Conservation (phyloP, 495 filamentous ascomycete species). For the Neurospora sp. region DNA sequence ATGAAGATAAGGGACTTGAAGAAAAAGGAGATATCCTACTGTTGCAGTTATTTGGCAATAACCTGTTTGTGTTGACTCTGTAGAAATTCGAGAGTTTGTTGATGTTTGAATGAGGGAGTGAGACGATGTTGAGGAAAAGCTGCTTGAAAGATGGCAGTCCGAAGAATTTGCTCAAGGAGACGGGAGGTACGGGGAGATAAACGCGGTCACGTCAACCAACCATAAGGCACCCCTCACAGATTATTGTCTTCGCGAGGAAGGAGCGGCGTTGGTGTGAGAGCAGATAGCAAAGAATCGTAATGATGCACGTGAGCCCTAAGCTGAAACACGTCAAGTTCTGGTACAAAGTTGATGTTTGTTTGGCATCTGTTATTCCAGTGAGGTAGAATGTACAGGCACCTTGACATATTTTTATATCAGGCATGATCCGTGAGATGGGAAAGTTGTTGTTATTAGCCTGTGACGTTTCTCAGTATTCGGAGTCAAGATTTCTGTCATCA, state of each 20-base stretch:
- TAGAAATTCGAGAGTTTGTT: not conserved
- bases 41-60: not conserved
- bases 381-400: not conserved
- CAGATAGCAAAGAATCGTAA: not conserved
- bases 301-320: not conserved
- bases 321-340: not conserved
- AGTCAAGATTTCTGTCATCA: accelerated
- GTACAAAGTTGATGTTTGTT: not conserved
- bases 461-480: not conserved
- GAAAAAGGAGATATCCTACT: not conserved
- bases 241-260: not conserved
- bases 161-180: not conserved
- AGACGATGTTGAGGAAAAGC: not conserved
- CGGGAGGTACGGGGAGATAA: not conserved
- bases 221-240: not conserved
- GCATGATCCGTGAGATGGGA: not conserved
- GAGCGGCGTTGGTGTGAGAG: not conserved
- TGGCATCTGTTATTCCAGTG: not conserved
- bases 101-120: not conserved
- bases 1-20: not conserved
- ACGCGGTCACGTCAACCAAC: not conserved
- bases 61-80: not conserved
- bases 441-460: not conserved
- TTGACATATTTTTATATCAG: not conserved
- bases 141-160: not conserved